These are phyloP conservation scores for Nakaseomyces nivariensis DNA, from an alignment of 1,139 yeast species.

Conservation along the genomic window DNA sequence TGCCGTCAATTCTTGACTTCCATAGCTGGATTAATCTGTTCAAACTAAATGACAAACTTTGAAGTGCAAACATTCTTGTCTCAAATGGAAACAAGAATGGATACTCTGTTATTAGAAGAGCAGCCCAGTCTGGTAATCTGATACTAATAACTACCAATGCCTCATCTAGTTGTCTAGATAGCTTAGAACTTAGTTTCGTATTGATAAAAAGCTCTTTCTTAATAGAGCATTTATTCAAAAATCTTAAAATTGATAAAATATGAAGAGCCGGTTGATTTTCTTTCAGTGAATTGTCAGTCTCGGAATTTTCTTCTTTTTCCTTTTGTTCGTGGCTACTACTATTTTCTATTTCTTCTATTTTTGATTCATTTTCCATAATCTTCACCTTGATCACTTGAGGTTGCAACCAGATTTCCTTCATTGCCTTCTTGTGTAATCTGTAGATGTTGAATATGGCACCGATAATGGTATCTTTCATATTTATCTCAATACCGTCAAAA, in stretches of 20 bases:
- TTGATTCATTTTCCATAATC: slow-evolving; percentile 29
- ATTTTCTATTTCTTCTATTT: not conserved
- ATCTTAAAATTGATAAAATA: slow-evolving; percentile 47
- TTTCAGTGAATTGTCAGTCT: slow-evolving; percentile 20
- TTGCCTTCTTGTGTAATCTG: slow-evolving; percentile 36
- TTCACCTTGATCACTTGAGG: slow-evolving; percentile 47
- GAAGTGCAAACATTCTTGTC: slow-evolving; percentile 66
- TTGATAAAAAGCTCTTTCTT: slow-evolving; percentile 50
- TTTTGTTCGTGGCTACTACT: not conserved
- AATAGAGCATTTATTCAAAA: slow-evolving; percentile 34
- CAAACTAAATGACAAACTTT: slow-evolving; percentile 86
- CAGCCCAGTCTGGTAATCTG: slow-evolving; percentile 78
- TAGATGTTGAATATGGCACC: slow-evolving; percentile 62
- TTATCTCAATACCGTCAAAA: slow-evolving; percentile 51
- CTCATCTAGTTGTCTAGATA: slow-evolving; percentile 82
- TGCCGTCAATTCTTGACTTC: slow-evolving; percentile 48
- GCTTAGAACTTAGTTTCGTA: slow-evolving; percentile 76
- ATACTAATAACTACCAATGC: slow-evolving; percentile 85
- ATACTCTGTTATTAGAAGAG: slow-evolving; percentile 57
- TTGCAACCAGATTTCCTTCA: slow-evolving; percentile 45
- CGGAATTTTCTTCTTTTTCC: no score
- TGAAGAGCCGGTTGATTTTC: slow-evolving; percentile 35
- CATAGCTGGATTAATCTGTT: slow-evolving; percentile 75
- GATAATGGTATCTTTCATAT: slow-evolving; percentile 64
- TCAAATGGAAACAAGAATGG: slow-evolving; percentile 84